Percentiles rank a stretch among this genome's conserved stretches.
phyloP scores from a whole-genome alignment of 495 filamentous ascomycete species.

The Echria macrotheca region DNA sequence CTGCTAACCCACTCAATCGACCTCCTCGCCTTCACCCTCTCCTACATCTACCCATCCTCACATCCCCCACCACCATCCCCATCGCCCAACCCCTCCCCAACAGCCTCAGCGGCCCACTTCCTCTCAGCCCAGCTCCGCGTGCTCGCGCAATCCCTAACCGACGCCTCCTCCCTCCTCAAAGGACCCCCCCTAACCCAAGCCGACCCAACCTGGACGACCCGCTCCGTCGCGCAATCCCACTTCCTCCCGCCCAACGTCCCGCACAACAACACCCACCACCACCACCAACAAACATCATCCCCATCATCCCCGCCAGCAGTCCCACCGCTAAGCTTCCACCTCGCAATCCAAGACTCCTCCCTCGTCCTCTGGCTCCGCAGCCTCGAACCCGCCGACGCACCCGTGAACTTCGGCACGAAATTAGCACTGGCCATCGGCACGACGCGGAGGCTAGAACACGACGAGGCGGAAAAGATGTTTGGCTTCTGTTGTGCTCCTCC shows the following conservation, averaged over 20 bases:
- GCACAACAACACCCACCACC: conserved; percentile 25
- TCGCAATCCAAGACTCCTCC: conserved; percentile 71
- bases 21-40: conserved; percentile 69
- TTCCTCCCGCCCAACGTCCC: conserved; percentile 38
- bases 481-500: conserved; percentile 24
- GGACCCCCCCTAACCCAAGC: conserved; percentile 42
- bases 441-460: conserved; percentile 62
- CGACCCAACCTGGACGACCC: conserved; percentile 34
- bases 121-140: conserved; percentile 75
- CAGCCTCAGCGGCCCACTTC: conserved; percentile 39
- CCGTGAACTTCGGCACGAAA: conserved; percentile 43
- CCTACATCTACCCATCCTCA: conserved; percentile 38
- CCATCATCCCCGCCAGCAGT: too few relatives aligned
- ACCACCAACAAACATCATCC: too few relatives aligned
- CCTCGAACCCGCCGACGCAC: conserved; percentile 57
- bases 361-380: conserved; percentile 75
- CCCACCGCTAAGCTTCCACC: conserved; percentile 61
- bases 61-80: conserved; percentile 48
- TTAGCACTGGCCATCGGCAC: conserved; percentile 53
- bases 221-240: conserved; percentile 30
- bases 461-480: conserved; percentile 75
- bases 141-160: conserved; percentile 66
- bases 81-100: conserved; percentile 34
- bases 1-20: conserved; percentile 75
- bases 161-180: conserved; percentile 57